Evolutionary conservation across 2,329 filamentous ascomycete genomes (phyloP), one percentile per base, ranked within the genome.

Genomic region (Sporothrix brunneoviolacea): DNA sequence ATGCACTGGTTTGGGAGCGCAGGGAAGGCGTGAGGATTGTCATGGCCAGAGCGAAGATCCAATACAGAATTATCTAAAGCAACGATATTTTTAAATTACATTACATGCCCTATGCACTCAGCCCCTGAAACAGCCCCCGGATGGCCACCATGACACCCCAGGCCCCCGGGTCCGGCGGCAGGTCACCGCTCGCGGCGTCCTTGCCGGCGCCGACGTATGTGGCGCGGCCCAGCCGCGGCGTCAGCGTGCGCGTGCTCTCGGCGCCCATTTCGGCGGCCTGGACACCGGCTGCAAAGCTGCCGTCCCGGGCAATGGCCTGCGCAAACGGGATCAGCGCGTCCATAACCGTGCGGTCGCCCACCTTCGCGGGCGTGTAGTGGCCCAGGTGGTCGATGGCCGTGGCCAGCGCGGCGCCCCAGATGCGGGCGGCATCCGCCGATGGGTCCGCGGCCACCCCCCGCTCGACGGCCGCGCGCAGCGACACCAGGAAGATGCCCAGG

Each of bases 121-220:
- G 50, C 13, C 60, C 61, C 30, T 51, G 30, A 45, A 62, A 55
- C 44, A 75, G 52, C 2, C 70, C 73, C 55, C 66, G 64, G 38
- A 77, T 70, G 2, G 68, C 75, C 15, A 78, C 74, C 74, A 81
- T 81, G 21, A 84, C 74, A n/a, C 82, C 84, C 71, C 83, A 82
- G 4, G 84, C 84, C 27, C 84, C 83, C 0, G 84, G 84, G 62
- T 88, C 84, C 4, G 84, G 83, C 4, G 84, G 80, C 49, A 76
- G 55, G 39, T 72, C 73, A 47, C 65, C 66, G 48, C 70, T 72
- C 52, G 76, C 70, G 50, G 71, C 76, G 3, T 70, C 70, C 24
- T 50, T 45, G 38, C 74, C 75, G 1, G 72, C 74, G 5, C 77
- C 82, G 4, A 87, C 78, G 58, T 88, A 88, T 0, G 84, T 84